phyloP scores from a whole-genome alignment of 2,329 filamentous ascomycete species.

The Metarhizium rileyi region DNA sequence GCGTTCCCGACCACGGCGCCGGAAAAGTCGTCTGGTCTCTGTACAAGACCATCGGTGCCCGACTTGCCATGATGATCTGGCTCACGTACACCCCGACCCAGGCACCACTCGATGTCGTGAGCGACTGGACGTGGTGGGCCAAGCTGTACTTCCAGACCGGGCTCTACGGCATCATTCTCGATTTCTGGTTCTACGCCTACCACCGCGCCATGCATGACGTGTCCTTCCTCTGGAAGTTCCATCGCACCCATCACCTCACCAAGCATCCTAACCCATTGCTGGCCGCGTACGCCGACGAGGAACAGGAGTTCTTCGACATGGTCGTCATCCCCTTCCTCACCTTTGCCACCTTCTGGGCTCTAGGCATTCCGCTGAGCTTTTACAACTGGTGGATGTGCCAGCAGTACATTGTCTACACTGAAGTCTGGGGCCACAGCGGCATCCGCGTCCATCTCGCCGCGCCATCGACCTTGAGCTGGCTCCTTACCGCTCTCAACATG shows the following conservation, averaged over 20 bases:
- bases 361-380: constrained; percentile 32
- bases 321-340: constrained; percentile 28
- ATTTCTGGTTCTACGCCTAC: constrained; percentile 34
- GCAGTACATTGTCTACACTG: constrained; percentile 30
- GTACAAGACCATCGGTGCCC: constrained; percentile 21
- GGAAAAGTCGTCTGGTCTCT: constrained; percentile 24
- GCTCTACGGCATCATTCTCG: constrained; percentile 16
- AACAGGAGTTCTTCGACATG: constrained; percentile 33
- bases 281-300: constrained; percentile 26
- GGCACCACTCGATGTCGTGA: constrained; percentile 7
- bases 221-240: constrained; percentile 29
- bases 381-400: constrained; percentile 37
- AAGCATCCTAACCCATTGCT: constrained; percentile 28
- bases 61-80: constrained; percentile 22
- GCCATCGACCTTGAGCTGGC: constrained; percentile 21
- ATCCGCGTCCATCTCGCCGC: constrained; percentile 25
- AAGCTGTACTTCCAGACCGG: constrained; percentile 27
- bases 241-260: constrained; percentile 34
- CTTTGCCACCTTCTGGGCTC: constrained; percentile 20
- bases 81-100: constrained; percentile 18
- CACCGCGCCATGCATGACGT: constrained; percentile 30
- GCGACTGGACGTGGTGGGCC: constrained; percentile 14
- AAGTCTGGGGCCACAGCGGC: constrained; percentile 28
- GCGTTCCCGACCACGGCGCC: constrained; percentile 30
- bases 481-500: constrained; percentile 21